Base-by-base conservation (phyloP, 768 basidiomycete species). In the Suillus bovinus region DNA sequence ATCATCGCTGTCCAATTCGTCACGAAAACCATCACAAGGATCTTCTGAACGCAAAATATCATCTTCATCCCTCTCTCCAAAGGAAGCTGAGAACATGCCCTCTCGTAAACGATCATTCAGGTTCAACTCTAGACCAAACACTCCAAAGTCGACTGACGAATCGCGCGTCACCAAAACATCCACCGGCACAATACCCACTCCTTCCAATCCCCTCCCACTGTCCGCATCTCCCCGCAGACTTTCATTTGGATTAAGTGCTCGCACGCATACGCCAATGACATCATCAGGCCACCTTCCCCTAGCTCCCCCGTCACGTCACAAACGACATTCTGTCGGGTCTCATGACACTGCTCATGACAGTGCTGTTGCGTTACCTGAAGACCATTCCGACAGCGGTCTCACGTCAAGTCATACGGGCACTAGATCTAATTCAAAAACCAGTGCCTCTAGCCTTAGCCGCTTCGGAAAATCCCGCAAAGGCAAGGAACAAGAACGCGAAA, bases 171-270 rank as follows among this genome's bases (percentile, higher is more conserved):
- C 66, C 9, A 74, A 67, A 61, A 68, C 65, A 0, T 64, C 69
- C 31, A 55, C 54, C 10, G 54, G 67, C 54, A 50, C 66, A 16
- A 71, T 74, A 54, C 73, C 73, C 17, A 42, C 69, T 55, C 73
- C 73, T 13, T 74, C 73, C 9, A 70, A 60, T 17, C 73, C 73
- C 0, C 58, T 76, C 0, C 73, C 73, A n/a, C 59, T 74, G 53
- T 73, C 73, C 7, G 73, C 74, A 24, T 74, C 74, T 34, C 73
- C 73, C 20, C 74, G 73, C 55, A 72, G 74, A 16, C 64, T 74
- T 22, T 74, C 73, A 1, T 74, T 74, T 22, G 73, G 73, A 57
- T 62, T 76, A 6, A 58, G 31, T 47, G 71, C 74, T 36, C 75
- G 73, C 22, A 67, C 66, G 44, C 66, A 58, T 58, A 69, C 73